phyloP scores from a whole-genome alignment of 2,329 filamentous ascomycete species.

The Botrytis hyacinthi region DNA sequence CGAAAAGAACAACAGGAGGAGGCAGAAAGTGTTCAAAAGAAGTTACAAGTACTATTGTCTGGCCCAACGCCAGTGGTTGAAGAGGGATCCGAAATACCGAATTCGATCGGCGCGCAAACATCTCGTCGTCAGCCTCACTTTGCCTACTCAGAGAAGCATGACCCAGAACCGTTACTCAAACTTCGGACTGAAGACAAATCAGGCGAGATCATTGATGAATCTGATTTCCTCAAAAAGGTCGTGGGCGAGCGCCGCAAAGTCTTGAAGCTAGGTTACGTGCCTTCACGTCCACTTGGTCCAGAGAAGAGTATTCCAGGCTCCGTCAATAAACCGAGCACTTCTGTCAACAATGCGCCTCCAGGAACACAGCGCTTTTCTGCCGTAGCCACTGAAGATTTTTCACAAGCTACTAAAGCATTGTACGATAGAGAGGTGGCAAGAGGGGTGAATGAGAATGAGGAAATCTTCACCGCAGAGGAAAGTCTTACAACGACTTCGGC shows the following conservation, averaged over 20 bases:
- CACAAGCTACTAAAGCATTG: slow-evolving; percentile 79
- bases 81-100: slow-evolving; percentile 28
- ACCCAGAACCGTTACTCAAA: slow-evolving; percentile 66
- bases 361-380: slow-evolving; percentile 68
- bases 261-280: slow-evolving; percentile 65
- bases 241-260: slow-evolving; percentile 59
- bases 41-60: slow-evolving; percentile 50
- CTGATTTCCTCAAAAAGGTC: slow-evolving; percentile 55
- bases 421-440: slow-evolving; percentile 92
- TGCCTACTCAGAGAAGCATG: slow-evolving; percentile 48
- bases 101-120: slow-evolving; percentile 13
- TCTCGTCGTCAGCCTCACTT: slow-evolving; percentile 36
- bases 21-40: slow-evolving; percentile 55
- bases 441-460: slow-evolving; percentile 89
- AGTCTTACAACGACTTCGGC: slow-evolving; percentile 62
- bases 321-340: slow-evolving; percentile 38
- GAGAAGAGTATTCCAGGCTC: slow-evolving; percentile 40
- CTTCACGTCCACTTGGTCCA: slow-evolving; percentile 48
- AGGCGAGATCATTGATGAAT: slow-evolving; percentile 57
- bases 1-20: slow-evolving; percentile 66
- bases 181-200: slow-evolving; percentile 61
- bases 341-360: slow-evolving; percentile 46
- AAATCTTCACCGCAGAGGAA: slow-evolving; percentile 92
- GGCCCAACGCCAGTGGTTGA: slow-evolving; percentile 36
- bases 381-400: slow-evolving; percentile 73